Percentiles rank a stretch among this genome's conserved stretches.
Evolutionary conservation across 169 alveolate genomes (phyloP).

Genomic region (Neospora caninum): DNA sequence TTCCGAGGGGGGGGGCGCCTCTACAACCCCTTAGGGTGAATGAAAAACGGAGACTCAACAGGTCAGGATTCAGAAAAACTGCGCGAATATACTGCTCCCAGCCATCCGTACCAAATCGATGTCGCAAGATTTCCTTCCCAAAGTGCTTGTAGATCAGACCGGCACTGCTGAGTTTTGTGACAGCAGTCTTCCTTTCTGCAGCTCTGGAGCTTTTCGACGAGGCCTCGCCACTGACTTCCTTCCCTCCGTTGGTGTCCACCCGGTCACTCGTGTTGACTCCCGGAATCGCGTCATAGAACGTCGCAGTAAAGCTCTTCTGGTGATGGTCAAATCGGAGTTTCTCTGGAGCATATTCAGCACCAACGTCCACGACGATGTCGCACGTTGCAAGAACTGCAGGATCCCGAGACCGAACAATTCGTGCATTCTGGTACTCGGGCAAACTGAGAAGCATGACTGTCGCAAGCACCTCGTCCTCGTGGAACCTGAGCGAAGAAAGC

Average conservation of each 20-base stretch:
- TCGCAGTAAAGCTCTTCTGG: slow-evolving; percentile 84
- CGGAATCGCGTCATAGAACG: slow-evolving; percentile 72
- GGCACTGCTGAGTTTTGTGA: slow-evolving; percentile 88
- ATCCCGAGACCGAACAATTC: slow-evolving; percentile 88
- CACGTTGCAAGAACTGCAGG: slow-evolving; percentile 81
- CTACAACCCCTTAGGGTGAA: too few relatives aligned
- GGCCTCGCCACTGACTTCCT: not conserved
- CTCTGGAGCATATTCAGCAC: slow-evolving; percentile 84
- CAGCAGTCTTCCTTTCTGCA: not conserved
- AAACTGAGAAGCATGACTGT: slow-evolving; percentile 76
- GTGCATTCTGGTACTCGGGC: slow-evolving; percentile 82
- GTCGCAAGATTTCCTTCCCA: slow-evolving; percentile 68
- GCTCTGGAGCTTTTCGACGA: slow-evolving; percentile 27
- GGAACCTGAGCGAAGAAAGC: slow-evolving; percentile 21
- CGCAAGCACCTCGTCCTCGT: slow-evolving; percentile 48
- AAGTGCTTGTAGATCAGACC: slow-evolving; percentile 92
- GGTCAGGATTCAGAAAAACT: too few relatives aligned
- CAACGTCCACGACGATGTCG: slow-evolving; percentile 93
- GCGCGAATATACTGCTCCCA: too few relatives aligned
- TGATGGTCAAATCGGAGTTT: slow-evolving; percentile 91
- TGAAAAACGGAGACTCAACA: too few relatives aligned
- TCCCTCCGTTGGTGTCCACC: not conserved
- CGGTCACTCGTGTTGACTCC: not conserved
- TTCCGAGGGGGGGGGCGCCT: too few relatives aligned
- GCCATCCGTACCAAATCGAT: slow-evolving; percentile 3